Evolutionary conservation across 768 basidiomycete species (phyloP), one percentile per base, ranked within the genome.

Genomic region (Rhizopogon roseolus): DNA sequence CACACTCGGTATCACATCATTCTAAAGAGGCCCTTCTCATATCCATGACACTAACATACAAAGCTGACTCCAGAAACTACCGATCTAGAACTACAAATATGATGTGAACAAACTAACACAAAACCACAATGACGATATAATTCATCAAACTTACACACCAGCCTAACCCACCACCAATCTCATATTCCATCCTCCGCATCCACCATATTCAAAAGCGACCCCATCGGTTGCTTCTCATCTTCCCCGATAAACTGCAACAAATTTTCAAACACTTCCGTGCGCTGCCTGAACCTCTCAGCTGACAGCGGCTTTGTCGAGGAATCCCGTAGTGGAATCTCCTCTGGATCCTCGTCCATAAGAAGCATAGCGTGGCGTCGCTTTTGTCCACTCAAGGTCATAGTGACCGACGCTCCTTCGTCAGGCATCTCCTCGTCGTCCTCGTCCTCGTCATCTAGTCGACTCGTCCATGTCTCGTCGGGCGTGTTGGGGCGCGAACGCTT

Each of bases 231-330:
- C 67, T 85, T 92, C 55, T 80, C 81, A 22, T 76, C 74, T 49
- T 79, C 77, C 28, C 76, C 73, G 11, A 92, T 75, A 65, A 85
- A 88, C 57, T 68, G 74, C 74, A 91, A 67, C 54, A 93, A 57
- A 34, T 66, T 65, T 64, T 90, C 85, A 63, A 91, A 91, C 54
- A 88, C 79, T 57, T 82, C 80, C 49, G 79, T 86, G 37, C 90
- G 76, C 68, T 87, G 84, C 38, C 69, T 70, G 66, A 83, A 90
- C 57, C 79, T 71, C 37, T 74, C 75, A 1, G 75, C 73, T 2
- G 78, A 71, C 50, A 81, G 53, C 43, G 54, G 45, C 61, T 67
- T 63, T 49, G 51, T 53, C 7, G 56, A 50, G 14, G 71, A 65
- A 51, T 71, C 73, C 38, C 60, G 54, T 19, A 60, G 32, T 5